Base-by-base conservation (phyloP, 163 green algal species). In the Chlorella variabilis region DNA sequence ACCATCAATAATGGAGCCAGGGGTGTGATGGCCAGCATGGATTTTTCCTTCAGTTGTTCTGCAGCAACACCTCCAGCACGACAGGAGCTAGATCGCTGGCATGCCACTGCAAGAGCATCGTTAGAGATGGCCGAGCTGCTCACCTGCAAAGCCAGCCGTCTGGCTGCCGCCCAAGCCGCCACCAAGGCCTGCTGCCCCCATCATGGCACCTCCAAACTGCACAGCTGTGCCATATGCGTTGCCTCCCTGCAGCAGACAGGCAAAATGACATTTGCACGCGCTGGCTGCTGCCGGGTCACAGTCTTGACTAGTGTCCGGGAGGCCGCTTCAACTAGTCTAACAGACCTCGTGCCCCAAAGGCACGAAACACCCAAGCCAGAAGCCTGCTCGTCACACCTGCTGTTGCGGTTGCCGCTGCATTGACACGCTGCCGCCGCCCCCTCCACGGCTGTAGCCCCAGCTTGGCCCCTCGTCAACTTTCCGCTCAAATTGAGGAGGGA, bases 121-220 rank as follows among this genome's bases (percentile, higher is more conserved):
- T 8, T 1, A 66, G 6, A 23, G 20, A n/a, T n/a, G n/a, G n/a
- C n/a, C n/a, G n/a, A n/a, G n/a, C n/a, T n/a, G n/a, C n/a, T 29
- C 42, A 75, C 67, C 67, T 75, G 41, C 41, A 39, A 61, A 59
- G 41, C 67, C n/a, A 23, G 38, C 38, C 66, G 20, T 31, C 39
- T 73, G 66, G 21, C 62, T 33, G 15, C 3, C 6, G 9, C 62
- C 34, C 33, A 29, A 29, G 34, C 39, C 38, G 38, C 25, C 62
- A 62, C 4, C 51, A 62, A 25, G 45, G 66, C 42, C 42, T 17
- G 42, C 29, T 62, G 68, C 68, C 34, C 42, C n/a, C 41, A 54
- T 59, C 11, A 29, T 29, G 13, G 4, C 29, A 54, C 33, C 34
- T 11, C 31, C 31, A 29, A 45, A 42, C 34, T 70, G 62, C 18